These are phyloP conservation scores for Triticum dicoccoides DNA, from an alignment of 176 grass and related monocot genomes.

Conservation along the genomic window DNA sequence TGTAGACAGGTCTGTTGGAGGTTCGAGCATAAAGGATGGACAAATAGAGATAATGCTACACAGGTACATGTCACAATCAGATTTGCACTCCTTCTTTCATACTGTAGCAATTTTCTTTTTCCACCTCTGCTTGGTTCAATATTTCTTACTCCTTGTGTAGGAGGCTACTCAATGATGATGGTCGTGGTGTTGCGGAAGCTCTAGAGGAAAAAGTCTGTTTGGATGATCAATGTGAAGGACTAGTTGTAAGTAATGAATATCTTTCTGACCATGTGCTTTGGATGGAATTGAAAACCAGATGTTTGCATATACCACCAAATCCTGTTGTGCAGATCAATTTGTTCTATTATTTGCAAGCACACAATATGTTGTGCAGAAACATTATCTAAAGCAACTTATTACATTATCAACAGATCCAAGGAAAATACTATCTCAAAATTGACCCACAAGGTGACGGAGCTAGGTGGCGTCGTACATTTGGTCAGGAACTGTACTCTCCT, in stretches of 20 bases:
- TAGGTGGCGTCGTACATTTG: constrained; percentile 85
- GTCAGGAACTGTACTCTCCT: constrained; percentile 96
- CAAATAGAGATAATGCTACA: constrained; percentile 96
- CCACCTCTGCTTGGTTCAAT: constrained; percentile 3
- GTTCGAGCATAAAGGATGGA: constrained; percentile 86
- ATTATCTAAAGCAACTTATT: constrained; percentile 4
- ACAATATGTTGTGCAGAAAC: not conserved
- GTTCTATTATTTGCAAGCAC: constrained; percentile 5
- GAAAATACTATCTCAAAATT: constrained; percentile 92
- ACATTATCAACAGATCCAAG: constrained; percentile 51
- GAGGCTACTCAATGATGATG: constrained; percentile 91
- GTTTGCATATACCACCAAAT: not conserved
- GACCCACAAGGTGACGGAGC: constrained; percentile 81
- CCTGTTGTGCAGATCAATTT: not conserved
- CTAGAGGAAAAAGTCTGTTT: constrained; percentile 85
- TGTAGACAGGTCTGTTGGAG: constrained; percentile 86
- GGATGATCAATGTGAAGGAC: constrained; percentile 60
- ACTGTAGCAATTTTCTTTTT: not conserved
- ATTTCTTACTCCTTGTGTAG: constrained; percentile 37
- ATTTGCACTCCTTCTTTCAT: constrained; percentile 21
- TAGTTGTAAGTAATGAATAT: constrained; percentile 67
- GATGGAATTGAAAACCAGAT: not conserved
- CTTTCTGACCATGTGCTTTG: not conserved
- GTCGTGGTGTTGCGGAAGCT: constrained; percentile 69
- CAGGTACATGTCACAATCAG: constrained; percentile 44